phyloP scores from a whole-genome alignment of 176 grass and related monocot genomes.

The Poa pratensis region DNA sequence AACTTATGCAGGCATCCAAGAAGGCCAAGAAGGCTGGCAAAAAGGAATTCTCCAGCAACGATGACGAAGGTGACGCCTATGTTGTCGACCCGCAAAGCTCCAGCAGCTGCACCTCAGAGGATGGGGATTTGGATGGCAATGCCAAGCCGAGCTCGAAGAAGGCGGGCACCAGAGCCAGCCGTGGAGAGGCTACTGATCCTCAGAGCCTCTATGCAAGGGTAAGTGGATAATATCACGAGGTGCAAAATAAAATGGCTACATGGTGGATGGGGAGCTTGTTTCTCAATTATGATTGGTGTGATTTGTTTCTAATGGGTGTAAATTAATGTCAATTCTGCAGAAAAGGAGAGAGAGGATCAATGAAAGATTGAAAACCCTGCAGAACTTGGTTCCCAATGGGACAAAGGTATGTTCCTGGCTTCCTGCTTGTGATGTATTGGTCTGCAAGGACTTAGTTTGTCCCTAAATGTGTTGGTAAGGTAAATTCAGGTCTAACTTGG shows the following conservation, averaged over 20 bases:
- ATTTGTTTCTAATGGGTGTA: not conserved
- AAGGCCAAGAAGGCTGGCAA: constrained; percentile 53
- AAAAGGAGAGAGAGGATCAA: constrained; percentile 99
- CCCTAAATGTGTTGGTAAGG: not conserved
- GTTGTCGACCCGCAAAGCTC: constrained; percentile 56
- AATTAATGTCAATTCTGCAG: constrained; percentile 52
- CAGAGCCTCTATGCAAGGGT: constrained; percentile 94
- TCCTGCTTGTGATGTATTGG: not conserved
- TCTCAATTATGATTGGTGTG: constrained; percentile 43
- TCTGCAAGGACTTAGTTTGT: constrained; percentile 23
- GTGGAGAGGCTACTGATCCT: constrained; percentile 73
- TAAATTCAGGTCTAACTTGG: constrained; percentile 20
- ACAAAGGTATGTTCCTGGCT: constrained; percentile 70
- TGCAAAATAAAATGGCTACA: not conserved
- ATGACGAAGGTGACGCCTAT: constrained; percentile 48
- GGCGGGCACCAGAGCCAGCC: constrained; percentile 48
- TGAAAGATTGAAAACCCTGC: constrained; percentile 78
- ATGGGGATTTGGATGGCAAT: constrained; percentile 53
- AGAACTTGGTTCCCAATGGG: constrained; percentile 90
- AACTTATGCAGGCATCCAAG: constrained; percentile 56
- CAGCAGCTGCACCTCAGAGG: constrained; percentile 78
- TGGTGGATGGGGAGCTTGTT: constrained; percentile 3
- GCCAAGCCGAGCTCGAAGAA: constrained; percentile 50
- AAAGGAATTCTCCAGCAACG: constrained; percentile 31
- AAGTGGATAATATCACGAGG: constrained; percentile 22